These are phyloP conservation scores for Ascosphaera aggregata DNA, from an alignment of 2,329 filamentous ascomycete genomes.

Conservation along the genomic window DNA sequence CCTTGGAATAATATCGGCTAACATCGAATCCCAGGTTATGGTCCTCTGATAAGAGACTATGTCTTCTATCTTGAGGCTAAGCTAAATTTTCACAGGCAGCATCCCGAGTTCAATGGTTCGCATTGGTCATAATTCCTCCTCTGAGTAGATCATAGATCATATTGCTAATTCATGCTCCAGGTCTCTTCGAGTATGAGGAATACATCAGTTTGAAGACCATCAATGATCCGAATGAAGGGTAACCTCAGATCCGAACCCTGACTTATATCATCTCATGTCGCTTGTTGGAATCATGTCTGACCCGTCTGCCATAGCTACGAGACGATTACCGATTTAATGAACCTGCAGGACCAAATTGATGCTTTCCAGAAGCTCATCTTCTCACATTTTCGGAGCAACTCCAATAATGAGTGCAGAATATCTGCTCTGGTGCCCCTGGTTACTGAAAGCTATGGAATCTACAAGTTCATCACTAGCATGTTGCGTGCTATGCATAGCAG, in stretches of 20 bases:
- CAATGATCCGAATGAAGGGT: constrained; percentile 96
- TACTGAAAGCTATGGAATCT: constrained; percentile 96
- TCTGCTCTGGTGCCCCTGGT: constrained; percentile 82
- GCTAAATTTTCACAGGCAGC: constrained; percentile 85
- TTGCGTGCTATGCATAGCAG: constrained; percentile 90
- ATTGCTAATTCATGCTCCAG: constrained; percentile 12
- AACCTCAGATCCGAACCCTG: too few species aligned
- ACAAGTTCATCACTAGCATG: constrained; percentile 99
- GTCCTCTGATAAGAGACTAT: constrained; percentile 84
- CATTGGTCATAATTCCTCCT: neutral
- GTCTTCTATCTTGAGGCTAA: constrained; percentile 90
- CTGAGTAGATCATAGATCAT: constrained; percentile 3
- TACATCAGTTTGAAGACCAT: constrained; percentile 96
- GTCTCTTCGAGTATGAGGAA: constrained; percentile 93
- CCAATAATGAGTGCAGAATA: constrained; percentile 92
- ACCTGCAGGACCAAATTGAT: constrained; percentile 92
- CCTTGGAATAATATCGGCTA: neutral
- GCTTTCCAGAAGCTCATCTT: constrained; percentile 97
- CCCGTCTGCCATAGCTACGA: constrained; percentile 33
- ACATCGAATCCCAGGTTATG: constrained; percentile 33
- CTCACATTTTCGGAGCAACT: constrained; percentile 75
- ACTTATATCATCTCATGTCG: too few species aligned
- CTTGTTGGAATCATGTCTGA: constrained; percentile 4
- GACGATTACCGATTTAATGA: constrained; percentile 92
- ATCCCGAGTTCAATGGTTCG: constrained; percentile 86